Percentiles rank a stretch among this genome's conserved stretches.
phyloP scores from a whole-genome alignment of 352 stramenopile genomes.

The Peronospora belbahrii region DNA sequence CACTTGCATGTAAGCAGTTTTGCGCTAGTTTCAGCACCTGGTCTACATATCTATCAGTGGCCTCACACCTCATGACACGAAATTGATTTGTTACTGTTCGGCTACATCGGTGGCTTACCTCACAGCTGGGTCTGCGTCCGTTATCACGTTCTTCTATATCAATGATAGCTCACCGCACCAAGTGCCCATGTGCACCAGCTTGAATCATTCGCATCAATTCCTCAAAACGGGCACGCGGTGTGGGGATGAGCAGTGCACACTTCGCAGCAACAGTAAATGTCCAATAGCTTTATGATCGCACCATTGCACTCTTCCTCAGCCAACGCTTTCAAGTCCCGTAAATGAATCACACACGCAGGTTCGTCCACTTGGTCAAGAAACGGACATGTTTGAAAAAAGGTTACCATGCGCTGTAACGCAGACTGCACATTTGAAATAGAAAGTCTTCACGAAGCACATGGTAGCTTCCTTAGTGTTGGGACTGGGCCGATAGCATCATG shows the following conservation, averaged over 20 bases:
- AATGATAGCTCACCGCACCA: too few relatives aligned
- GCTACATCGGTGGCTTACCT: too few relatives aligned
- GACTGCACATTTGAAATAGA: slow-evolving; percentile 9
- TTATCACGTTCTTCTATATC: too few relatives aligned
- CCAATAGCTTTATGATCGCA: slow-evolving; percentile 11
- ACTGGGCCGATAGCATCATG: neutral
- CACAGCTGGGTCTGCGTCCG: too few relatives aligned
- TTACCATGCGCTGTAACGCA: slow-evolving; percentile 29
- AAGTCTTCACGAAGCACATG: slow-evolving; percentile 19
- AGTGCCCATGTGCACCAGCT: slow-evolving; percentile 35
- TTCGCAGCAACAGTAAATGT: slow-evolving; percentile 37
- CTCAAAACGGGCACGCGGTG: slow-evolving; percentile 29
- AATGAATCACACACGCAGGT: slow-evolving; percentile 36
- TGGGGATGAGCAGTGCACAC: slow-evolving; percentile 42
- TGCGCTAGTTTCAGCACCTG: too few relatives aligned
- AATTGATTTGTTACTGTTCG: too few relatives aligned
- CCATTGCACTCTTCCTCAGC: slow-evolving; percentile 10
- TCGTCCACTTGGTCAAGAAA: slow-evolving; percentile 58
- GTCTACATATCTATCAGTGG: too few relatives aligned
- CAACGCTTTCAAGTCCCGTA: slow-evolving; percentile 32
- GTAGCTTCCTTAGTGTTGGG: neutral
- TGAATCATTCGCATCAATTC: slow-evolving; percentile 36
- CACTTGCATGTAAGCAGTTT: too few relatives aligned
- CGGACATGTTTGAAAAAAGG: slow-evolving; percentile 42
- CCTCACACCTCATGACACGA: too few relatives aligned